Evolutionary conservation across 108 stramenopile species (phyloP), one percentile per base, ranked within the genome.

Genomic region (Pseudonitzschia pungens): DNA sequence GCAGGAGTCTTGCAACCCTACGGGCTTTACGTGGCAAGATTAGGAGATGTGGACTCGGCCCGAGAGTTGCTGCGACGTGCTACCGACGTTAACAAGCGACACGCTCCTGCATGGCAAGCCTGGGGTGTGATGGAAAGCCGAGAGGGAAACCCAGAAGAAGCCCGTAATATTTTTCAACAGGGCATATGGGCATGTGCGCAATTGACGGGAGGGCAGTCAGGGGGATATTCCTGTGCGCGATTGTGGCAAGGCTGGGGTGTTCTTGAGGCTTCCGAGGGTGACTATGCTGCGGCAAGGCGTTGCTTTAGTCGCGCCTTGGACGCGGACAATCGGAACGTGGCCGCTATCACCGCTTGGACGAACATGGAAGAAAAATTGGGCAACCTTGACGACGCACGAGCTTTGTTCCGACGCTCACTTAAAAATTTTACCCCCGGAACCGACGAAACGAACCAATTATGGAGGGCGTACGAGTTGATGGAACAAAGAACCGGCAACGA

Each of bases 161-260:
- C 92, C 51, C 80, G 94, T 31, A 81, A 84, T 58, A 81, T 95
- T 29, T 95, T 95, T 60, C 94, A 95, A 76, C 87, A 95, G 69
- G 94, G 94, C 14, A 95, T 95, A 50, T 95, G 94, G 94, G 77
- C 89, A 2, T 95, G 94, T 69, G 90, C 94, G 21, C 90, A 88
- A 50, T 65, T 90, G 26, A 76, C 83, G 0, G 94, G 94, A 31
- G 87, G 89, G 27, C 89, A 92, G 54, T 92, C 91, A 48, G 94
- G 94, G 26, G 94, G 94, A 56, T 80, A 92, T 42, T 58, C 70
- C 36, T 95, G 94, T 64, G 94, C 94, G 12, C 83, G 89, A 42
- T 75, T 95, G 11, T 95, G 94, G 94, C 94, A 95, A 74, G 94
- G 91, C 21, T 95, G 94, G 94, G 94, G 94, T 51, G 81, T 91